phyloP scores from a whole-genome alignment of 2,329 filamentous ascomycete genomes.

The Fusarium marasasianum region DNA sequence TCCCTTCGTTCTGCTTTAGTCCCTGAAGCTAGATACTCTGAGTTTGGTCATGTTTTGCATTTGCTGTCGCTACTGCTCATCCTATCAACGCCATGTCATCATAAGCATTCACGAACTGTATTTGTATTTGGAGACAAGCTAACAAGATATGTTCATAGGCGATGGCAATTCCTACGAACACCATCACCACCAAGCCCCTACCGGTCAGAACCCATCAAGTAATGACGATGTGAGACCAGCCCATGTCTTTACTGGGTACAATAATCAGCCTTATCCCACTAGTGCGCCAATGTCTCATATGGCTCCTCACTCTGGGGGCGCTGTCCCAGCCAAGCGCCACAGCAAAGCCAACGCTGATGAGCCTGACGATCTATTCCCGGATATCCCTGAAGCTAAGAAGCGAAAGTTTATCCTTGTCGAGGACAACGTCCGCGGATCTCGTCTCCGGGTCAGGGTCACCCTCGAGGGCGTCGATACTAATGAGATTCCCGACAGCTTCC shows the following conservation, averaged over 20 bases:
- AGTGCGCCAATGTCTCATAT: conserved; percentile 72
- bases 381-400: conserved; percentile 88
- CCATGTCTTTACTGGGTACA: conserved; percentile 79
- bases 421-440: conserved; percentile 81
- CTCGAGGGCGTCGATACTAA: conserved; percentile 94
- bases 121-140: conserved; percentile 37
- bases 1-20: conserved; percentile 33
- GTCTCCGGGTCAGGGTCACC: conserved; percentile 88
- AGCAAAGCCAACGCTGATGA: conserved; percentile 63
- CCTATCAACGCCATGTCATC: neutral
- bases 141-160: conserved; percentile 55
- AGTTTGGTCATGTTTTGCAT: conserved; percentile 25
- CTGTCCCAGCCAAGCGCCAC: conserved; percentile 50
- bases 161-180: conserved; percentile 71
- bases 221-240: conserved; percentile 74
- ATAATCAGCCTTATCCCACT: conserved; percentile 66
- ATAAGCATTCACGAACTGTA: conserved; percentile 24
- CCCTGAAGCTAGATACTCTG: conserved; percentile 21
- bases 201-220: conserved; percentile 58
- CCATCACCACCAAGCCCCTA: conserved; percentile 72
- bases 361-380: conserved; percentile 80
- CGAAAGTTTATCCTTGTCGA: conserved; percentile 98
- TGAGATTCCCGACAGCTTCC: conserved; percentile 95
- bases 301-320: conserved; percentile 49
- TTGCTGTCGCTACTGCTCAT: conserved; percentile 15